Evolutionary conservation across 2,329 filamentous ascomycete genomes (phyloP), one percentile per base, ranked within the genome.

Genomic region (Apiospora kogelbergensis): DNA sequence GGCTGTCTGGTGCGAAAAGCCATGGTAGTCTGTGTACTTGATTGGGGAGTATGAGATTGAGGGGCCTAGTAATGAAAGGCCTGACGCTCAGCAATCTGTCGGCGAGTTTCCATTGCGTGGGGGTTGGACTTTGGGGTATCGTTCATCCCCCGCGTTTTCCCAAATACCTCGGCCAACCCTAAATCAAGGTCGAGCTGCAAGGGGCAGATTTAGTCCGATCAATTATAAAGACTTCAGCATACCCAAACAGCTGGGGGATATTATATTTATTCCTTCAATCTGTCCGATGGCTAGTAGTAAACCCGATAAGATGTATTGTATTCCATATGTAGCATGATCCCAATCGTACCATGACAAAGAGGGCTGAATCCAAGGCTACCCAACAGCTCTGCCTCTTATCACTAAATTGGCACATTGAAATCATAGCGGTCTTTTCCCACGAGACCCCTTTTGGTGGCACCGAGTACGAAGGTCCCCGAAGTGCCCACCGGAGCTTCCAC

Each of bases 401-500:
- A n/a, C n/a, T n/a, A n/a, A n/a, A n/a, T n/a, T n/a, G n/a, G n/a
- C n/a, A n/a, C 26, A 33, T 33, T 9, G 6, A 71, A 69, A 44
- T 63, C 65, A 13, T 72, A 72, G 41, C 53, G 41, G 1, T n/a
- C 13, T 24, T 68, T 67, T 0, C 68, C 72, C 10, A 67, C 30
- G 24, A 73, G 17, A 20, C 20, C 17, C 22, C 65, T 71, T 13
- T 66, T 67, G 30, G 68, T 20, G 4, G 64, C 53, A 0, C 68
- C 71, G 2, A 71, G 57, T 17, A 67, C 53, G 42, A 73, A 73
- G 24, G 26, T 53, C 0, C 72, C 73, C 20, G 41, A 41, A 0
- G 69, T 74, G 11, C 30, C 65, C 11, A 20, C 22, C 1, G 73
- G 73, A 15, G 70, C 70, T 40, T 71, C n/a, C 6, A 73, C 67